A percentile compares a stretch with the other conserved stretches of the same genome.
These are phyloP conservation scores for Cryptococcus amylolentus DNA, from an alignment of 1,284 basidiomycete species.

Conservation along the genomic window DNA sequence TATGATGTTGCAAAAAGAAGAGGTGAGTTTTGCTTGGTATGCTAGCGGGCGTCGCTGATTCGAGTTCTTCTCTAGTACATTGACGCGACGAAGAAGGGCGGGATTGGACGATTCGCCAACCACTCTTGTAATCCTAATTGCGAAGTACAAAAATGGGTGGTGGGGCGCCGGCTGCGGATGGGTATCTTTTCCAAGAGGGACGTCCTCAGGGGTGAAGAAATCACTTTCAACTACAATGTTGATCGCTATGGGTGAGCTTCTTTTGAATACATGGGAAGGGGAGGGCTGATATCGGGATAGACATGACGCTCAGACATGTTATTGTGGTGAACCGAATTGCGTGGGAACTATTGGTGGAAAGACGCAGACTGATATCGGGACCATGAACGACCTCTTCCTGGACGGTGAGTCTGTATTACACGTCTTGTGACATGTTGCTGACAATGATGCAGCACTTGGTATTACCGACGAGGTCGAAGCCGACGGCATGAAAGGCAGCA, in stretches of 20 bases:
- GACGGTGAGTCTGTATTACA: constrained; percentile 61
- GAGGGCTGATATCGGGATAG: constrained; percentile 50
- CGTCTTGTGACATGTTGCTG: no score
- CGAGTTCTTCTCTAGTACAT: constrained; percentile 67
- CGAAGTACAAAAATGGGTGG: constrained; percentile 98
- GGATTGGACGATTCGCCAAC: constrained; percentile 94
- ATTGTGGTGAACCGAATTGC: constrained; percentile 94
- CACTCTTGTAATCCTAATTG: constrained; percentile 98
- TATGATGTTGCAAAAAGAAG: constrained; percentile 98
- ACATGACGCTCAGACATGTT: constrained; percentile 92
- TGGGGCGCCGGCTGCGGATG: constrained; percentile 89
- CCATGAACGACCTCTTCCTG: constrained; percentile 92
- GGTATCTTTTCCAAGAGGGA: constrained; percentile 91
- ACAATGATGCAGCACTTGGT: constrained; percentile 69
- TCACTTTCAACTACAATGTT: constrained; percentile 99
- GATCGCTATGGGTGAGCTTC: constrained; percentile 89
- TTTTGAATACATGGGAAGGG: constrained; percentile 11
- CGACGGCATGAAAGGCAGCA: constrained; percentile 73
- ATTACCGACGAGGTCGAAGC: constrained; percentile 85
- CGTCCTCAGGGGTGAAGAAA: constrained; percentile 79
- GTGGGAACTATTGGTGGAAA: constrained; percentile 96
- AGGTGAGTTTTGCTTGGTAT: constrained; percentile 58
- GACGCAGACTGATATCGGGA: constrained; percentile 90
- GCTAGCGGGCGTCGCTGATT: background rate
- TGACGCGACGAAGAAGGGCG: constrained; percentile 95